phyloP scores from a whole-genome alignment of 176 grass and related monocot species.

The Carex scoparia region DNA sequence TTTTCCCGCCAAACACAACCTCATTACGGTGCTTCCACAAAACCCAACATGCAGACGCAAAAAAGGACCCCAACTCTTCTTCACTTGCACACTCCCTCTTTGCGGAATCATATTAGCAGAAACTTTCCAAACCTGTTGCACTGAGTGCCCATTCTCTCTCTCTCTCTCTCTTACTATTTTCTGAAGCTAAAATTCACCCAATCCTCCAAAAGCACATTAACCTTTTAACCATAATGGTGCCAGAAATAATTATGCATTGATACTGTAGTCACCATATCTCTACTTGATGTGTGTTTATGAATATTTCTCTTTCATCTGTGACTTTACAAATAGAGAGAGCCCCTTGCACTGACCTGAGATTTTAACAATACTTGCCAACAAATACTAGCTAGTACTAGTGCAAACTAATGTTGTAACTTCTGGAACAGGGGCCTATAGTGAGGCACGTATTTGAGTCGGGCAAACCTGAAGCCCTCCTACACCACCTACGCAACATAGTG shows the following conservation, averaged over 20 bases:
- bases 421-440: slow-evolving; percentile 52
- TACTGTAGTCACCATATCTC: not conserved
- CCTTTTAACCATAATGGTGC: not conserved
- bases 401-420: not conserved
- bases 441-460: slow-evolving; percentile 64
- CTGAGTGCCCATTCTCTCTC: no score
- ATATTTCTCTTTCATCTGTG: not conserved
- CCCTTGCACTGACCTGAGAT: not conserved
- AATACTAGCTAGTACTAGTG: no score
- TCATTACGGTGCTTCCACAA: no score
- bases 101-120: no score
- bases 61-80: no score
- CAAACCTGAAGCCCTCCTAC: slow-evolving; percentile 74
- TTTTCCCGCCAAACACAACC: no score
- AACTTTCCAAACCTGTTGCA: no score
- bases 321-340: not conserved
- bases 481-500: slow-evolving; percentile 57
- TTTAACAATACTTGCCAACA: not conserved
- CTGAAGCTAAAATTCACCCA: not conserved
- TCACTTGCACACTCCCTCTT: no score
- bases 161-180: not conserved
- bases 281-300: not conserved
- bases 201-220: not conserved
- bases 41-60: no score
- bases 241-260: not conserved